phyloP scores from a whole-genome alignment of 2,329 filamentous ascomycete species.

The Aspergillus piperis region DNA sequence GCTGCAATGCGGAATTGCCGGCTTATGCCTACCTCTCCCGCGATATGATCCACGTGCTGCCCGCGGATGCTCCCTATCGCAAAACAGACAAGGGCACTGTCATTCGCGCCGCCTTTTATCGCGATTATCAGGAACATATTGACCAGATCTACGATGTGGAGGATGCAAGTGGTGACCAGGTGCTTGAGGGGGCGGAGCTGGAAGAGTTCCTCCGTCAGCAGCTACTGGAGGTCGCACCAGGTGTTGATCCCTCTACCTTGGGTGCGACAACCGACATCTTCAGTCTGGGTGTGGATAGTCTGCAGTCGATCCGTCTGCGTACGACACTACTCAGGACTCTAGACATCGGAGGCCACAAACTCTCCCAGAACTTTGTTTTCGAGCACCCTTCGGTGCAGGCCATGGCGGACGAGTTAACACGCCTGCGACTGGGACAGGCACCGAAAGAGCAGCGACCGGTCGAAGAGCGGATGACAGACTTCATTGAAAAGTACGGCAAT shows the following conservation, averaged over 20 bases:
- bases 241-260: constrained; percentile 13
- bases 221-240: constrained; percentile 42
- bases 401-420: constrained; percentile 18
- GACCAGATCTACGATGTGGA: constrained; percentile 21
- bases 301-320: constrained; percentile 25
- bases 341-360: background rate
- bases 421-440: background rate
- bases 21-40: constrained; percentile 33
- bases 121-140: constrained; percentile 22
- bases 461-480: constrained; percentile 46
- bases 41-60: constrained; percentile 26
- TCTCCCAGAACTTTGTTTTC: constrained; percentile 8
- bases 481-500: constrained; percentile 42
- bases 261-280: constrained; percentile 23
- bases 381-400: constrained; percentile 23
- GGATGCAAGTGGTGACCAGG: constrained; percentile 14
- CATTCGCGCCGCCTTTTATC: constrained; percentile 27
- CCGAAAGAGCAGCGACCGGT: constrained; percentile 26
- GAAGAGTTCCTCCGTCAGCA: constrained; percentile 18
- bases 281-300: constrained; percentile 24
- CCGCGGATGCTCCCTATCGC: constrained; percentile 18
- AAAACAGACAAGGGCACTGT: constrained; percentile 30
- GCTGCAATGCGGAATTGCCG: constrained; percentile 53
- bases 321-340: constrained; percentile 17
- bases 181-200: constrained; percentile 19